Evolutionary conservation across 2,329 filamentous ascomycete genomes (phyloP), one percentile per base, ranked within the genome.

Genomic region (Colletotrichum cereale): DNA sequence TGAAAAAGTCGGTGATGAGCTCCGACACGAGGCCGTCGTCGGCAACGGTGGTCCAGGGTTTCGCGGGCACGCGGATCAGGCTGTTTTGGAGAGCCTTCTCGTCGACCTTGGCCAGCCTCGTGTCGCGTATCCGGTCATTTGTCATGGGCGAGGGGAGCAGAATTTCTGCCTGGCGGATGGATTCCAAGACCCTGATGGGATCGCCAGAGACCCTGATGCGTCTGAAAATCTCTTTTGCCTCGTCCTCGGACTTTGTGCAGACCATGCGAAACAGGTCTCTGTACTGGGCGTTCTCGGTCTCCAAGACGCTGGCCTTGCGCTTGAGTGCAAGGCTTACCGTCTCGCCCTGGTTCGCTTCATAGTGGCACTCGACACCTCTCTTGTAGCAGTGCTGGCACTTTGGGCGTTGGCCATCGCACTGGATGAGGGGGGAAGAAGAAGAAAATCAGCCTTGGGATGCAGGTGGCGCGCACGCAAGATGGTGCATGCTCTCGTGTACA

Each of bases 21-120:
- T 77, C 74, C 7, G 79, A 80, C 0, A 80, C 78, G 18, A 80
- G 36, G 0, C 78, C 78, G 40, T 80, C 78, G 5, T 76, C 75
- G 18, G 75, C 78, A 18, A 80, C 71, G 3, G 62, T 63, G 1
- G 79, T 80, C 78, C 79, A 80, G 8, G 79, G 79, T 18, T 73
- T 75, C 21, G 79, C 75, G 18, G 76, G 75, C 0, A 80, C 77
- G 16, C 73, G 74, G 52, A 79, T 73, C 2, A 64, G 47, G 66
- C 75, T 77, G 29, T 29, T 61, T 38, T 71, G 67, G 26, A 75
- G 57, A 2, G 75, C 72, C 14, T 73, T 64, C 34, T 67, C 61
- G 40, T 76, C 73, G 34, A 78, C 60, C 16, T 68, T 70, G 10
- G 56, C 44, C 36, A 72, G 48, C 29, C 65, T 62, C n/a, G 60